phyloP scores from a whole-genome alignment of 2,329 filamentous ascomycete species.

The Parasarocladium wereldwijsianum region DNA sequence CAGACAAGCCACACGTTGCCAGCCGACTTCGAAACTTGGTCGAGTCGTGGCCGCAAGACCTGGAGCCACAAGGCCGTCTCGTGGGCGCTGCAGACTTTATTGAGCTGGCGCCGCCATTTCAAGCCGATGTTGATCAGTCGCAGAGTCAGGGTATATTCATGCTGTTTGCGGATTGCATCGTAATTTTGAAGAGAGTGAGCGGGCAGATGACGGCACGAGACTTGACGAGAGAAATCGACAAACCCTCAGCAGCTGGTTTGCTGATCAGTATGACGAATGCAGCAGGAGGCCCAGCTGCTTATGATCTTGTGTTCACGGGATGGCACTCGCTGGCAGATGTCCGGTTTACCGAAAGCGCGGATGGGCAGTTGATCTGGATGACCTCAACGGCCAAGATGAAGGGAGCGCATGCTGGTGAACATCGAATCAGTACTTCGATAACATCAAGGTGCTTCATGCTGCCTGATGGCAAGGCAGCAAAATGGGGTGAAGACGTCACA shows the following conservation, averaged over 20 bases:
- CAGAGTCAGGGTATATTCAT: conserved; percentile 58
- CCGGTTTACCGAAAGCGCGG: conserved; percentile 56
- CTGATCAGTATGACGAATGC: conserved; percentile 50
- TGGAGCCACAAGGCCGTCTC: conserved; percentile 62
- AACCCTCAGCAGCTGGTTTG: conserved; percentile 50
- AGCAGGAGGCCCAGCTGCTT: conserved; percentile 43
- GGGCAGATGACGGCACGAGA: conserved; percentile 57
- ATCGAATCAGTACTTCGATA: conserved; percentile 26
- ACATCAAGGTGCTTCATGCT: conserved; percentile 58
- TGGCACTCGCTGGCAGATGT: conserved; percentile 56
- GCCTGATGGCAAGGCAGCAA: conserved; percentile 58
- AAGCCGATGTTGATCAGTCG: conserved; percentile 21
- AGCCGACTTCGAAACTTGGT: conserved; percentile 64
- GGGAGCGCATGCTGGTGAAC: conserved; percentile 31
- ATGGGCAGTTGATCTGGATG: conserved; percentile 54
- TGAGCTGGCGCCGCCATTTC: conserved; percentile 62
- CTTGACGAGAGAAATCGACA: conserved; percentile 73
- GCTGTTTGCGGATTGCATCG: conserved; percentile 69
- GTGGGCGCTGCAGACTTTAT: conserved; percentile 69
- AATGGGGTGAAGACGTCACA: conserved; percentile 70
- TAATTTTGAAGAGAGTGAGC: conserved; percentile 59
- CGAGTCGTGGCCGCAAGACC: conserved; percentile 58
- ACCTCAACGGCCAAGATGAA: conserved; percentile 47
- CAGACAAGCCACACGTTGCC: conserved; percentile 58
- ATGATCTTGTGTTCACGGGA: conserved; percentile 63